phyloP scores from a whole-genome alignment of 2,329 filamentous ascomycete genomes.

The Colletotrichum spaethianum region DNA sequence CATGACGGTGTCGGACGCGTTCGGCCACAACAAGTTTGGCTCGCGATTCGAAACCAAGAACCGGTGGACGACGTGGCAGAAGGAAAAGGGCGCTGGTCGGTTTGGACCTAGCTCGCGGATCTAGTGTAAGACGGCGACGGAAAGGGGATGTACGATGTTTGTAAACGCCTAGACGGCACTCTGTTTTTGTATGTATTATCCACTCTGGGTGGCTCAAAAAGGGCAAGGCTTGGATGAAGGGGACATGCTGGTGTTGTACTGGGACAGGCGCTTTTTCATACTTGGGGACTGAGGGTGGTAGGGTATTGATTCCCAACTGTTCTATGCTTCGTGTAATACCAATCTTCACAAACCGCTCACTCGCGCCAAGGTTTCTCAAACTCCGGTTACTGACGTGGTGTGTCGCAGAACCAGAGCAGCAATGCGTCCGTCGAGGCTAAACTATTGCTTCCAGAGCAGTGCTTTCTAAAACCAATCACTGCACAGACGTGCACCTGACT shows the following conservation, averaged over 20 bases:
- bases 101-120: constrained; percentile 40
- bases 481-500: no score
- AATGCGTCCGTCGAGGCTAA: not conserved
- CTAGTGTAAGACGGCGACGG: constrained; percentile 21
- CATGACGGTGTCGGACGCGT: constrained; percentile 53
- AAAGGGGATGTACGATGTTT: constrained; percentile 13
- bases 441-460: not conserved
- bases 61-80: constrained; percentile 39
- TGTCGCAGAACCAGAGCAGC: not conserved
- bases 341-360: not conserved
- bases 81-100: constrained; percentile 36
- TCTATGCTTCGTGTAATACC: not conserved
- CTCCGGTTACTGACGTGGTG: not conserved
- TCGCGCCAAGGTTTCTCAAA: not conserved
- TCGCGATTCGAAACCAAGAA: constrained; percentile 34
- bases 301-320: not conserved
- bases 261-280: not conserved
- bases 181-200: constrained; percentile 14
- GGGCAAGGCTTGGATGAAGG: not conserved
- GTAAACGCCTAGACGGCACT: constrained; percentile 23
- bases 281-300: not conserved
- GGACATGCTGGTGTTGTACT: not conserved
- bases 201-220: not conserved
- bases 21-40: constrained; percentile 43
- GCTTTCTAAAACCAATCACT: no score